phyloP scores from a whole-genome alignment of 768 basidiomycete species.

The Boletus patriciae region DNA sequence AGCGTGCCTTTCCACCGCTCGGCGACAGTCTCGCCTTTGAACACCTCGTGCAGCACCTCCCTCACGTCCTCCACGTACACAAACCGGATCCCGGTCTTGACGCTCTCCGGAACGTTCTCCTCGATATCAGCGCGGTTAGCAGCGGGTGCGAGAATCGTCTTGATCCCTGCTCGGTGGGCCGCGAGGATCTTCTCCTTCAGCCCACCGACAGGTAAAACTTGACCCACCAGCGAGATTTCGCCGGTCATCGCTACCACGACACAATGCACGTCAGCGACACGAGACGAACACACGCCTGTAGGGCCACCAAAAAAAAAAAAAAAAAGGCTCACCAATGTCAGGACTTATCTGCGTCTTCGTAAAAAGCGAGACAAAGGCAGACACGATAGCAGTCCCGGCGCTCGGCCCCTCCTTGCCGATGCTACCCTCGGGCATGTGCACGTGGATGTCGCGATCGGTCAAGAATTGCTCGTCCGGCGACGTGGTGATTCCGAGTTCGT shows the following conservation, averaged over 20 bases:
- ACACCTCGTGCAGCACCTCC: constrained; percentile 88
- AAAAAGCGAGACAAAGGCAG: constrained; percentile 90
- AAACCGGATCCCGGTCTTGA: constrained; percentile 92
- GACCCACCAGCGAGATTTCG: constrained; percentile 94
- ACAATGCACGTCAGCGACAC: neutral
- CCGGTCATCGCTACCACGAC: constrained; percentile 85
- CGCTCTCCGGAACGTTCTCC: constrained; percentile 94
- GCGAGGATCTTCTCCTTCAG: constrained; percentile 96
- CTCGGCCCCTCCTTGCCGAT: constrained; percentile 96
- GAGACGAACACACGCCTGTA: neutral
- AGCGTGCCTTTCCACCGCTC: constrained; percentile 72
- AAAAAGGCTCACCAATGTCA: constrained; percentile 70
- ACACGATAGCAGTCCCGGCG: constrained; percentile 91
- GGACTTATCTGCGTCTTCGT: constrained; percentile 80
- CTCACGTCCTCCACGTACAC: constrained; percentile 93
- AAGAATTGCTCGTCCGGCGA: constrained; percentile 73
- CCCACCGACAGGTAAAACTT: constrained; percentile 94
- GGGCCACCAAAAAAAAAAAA: neutral
- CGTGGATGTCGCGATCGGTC: constrained; percentile 84
- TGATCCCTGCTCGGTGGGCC: constrained; percentile 95
- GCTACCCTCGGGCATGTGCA: constrained; percentile 96
- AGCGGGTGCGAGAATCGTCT: constrained; percentile 81
- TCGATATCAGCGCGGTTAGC: constrained; percentile 94
- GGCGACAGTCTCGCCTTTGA: constrained; percentile 57
- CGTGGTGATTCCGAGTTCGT: constrained; percentile 81